Evolutionary conservation across 768 basidiomycete genomes (phyloP), one percentile per base, ranked within the genome.

Genomic region (Baorangia bicolor): DNA sequence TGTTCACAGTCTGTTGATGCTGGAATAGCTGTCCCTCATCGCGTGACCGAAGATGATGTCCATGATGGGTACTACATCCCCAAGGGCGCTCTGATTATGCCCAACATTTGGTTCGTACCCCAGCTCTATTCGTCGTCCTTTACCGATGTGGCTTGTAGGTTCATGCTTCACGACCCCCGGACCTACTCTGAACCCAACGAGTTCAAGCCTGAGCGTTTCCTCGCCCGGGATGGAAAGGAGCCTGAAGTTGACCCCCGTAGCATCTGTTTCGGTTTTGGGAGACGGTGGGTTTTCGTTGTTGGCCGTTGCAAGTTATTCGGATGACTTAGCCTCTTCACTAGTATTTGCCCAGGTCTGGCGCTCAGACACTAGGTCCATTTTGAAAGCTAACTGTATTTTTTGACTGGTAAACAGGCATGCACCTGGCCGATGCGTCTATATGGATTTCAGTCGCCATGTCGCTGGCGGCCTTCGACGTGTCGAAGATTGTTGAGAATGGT

Each of bases 191-290:
- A 83, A 41, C 85, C 86, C 4, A 72, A 78, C 55, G 63, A 67
- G 49, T 88, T 87, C 65, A 78, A 78, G 42, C 86, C 86, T 21
- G 82, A 82, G 49, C 81, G 86, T 30, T 87, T 81, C 69, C 72
- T 87, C 31, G 70, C 75, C 2, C 49, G 49, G 14, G 58, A 65
- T 5, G 66, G 63, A 38, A 67, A 69, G 39, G 59, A 69, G 41
- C 77, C 77, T 30, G 82, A 86, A 62, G 66, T 62, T 20, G 85
- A 87, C 68, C 84, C 86, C 56, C 81, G 81, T 51, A 76, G 76
- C 45, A 65, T 84, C 44, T 84, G 81, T 62, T 90, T 88, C 70
- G 87, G 87, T 8, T 90, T 87, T 64, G 87, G 87, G 45, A 75
- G 87, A 71, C 80, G 87, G 65, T 71, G 69, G 20, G 76, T 73